These are phyloP conservation scores for Paragyromitra xinjiangensis DNA, from an alignment of 495 filamentous ascomycete species.

Conservation along the genomic window DNA sequence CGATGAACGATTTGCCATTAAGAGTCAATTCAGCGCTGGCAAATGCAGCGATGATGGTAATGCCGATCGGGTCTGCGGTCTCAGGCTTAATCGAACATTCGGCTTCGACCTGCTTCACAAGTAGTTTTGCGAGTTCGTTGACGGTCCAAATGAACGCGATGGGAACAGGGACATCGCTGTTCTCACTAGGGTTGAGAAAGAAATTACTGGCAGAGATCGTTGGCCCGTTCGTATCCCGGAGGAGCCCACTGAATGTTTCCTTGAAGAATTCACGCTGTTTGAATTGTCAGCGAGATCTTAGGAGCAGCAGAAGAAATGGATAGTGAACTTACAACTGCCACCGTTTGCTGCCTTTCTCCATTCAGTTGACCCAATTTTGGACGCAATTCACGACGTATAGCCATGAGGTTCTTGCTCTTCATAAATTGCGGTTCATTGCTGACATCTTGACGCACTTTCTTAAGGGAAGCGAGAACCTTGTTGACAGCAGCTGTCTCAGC, in stretches of 20 bases:
- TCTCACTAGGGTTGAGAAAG: slow-evolving; percentile 67
- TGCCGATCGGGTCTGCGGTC: slow-evolving; percentile 82
- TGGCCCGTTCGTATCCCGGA: slow-evolving; percentile 59
- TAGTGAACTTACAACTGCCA: slow-evolving; percentile 48
- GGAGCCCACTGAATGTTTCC: slow-evolving; percentile 43
- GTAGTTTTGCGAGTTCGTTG: slow-evolving; percentile 80
- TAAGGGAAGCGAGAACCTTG: slow-evolving; percentile 52
- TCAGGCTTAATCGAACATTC: slow-evolving; percentile 75
- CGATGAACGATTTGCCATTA: slow-evolving; percentile 76
- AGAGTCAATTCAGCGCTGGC: slow-evolving; percentile 71
- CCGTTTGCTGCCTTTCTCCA: slow-evolving; percentile 54
- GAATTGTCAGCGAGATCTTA: slow-evolving; percentile 15
- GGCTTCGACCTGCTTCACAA: slow-evolving; percentile 76
- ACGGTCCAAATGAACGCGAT: slow-evolving; percentile 81
- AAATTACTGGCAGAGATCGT: slow-evolving; percentile 74
- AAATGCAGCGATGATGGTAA: slow-evolving; percentile 77
- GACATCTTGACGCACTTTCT: slow-evolving; percentile 51
- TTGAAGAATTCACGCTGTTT: slow-evolving; percentile 53
- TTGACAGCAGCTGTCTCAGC: slow-evolving; percentile 45
- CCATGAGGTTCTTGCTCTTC: slow-evolving; percentile 51
- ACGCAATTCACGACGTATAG: slow-evolving; percentile 51
- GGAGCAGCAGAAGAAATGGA: neutral
- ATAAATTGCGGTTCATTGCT: slow-evolving; percentile 39
- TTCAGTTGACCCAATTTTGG: slow-evolving; percentile 57
- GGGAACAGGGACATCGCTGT: slow-evolving; percentile 68